Evolutionary conservation across 257 asterid genomes (phyloP), one percentile per base, ranked within the genome.

Genomic region (Nicotiana tomentosiformis): DNA sequence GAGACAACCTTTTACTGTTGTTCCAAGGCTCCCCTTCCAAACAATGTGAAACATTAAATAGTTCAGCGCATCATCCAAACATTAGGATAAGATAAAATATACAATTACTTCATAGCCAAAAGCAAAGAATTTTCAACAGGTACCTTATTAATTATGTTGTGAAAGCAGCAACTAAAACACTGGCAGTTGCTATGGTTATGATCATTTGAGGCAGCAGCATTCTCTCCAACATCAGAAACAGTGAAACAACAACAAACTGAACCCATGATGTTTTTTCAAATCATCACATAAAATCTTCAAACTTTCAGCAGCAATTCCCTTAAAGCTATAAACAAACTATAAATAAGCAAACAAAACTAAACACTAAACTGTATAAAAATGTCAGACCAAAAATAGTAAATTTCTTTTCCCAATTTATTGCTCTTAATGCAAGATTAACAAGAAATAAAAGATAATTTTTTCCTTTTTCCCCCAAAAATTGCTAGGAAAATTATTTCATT

Each of bases 231-330:
- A 72, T 87, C 90, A 20, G 69, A 60, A 37, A 77, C 91, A 77
- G 55, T 56, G 74, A 90, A 84, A 85, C 94, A 90, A 80, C 91
- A 81, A 49, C 89, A 85, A 5, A 85, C 26, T 11, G 85, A 66
- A 81, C 96, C 93, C 97, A 91, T 93, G 81, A 17, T 81, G 69
- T 30, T 64, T n/a, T 43, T 53, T 60, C 78, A 83, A 64, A 53
- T 80, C 80, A 70, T 79, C 23, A 33, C 82, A 77, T 3, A 77
- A 23, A 67, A 68, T 43, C 76, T 83, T 56, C 74, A 29, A n/a
- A 26, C 66, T 85, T 81, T 32, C 39, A 17, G 15, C 16, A 81
- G 81, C 4, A 56, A 37, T 65, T 66, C 62, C 67, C 66, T 79
- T n/a, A 43, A 20, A 39, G 78, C 78, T 0, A 14, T 55, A 55